These are phyloP conservation scores for Lycium barbarum DNA, from an alignment of 257 asterid genomes.

Conservation along the genomic window DNA sequence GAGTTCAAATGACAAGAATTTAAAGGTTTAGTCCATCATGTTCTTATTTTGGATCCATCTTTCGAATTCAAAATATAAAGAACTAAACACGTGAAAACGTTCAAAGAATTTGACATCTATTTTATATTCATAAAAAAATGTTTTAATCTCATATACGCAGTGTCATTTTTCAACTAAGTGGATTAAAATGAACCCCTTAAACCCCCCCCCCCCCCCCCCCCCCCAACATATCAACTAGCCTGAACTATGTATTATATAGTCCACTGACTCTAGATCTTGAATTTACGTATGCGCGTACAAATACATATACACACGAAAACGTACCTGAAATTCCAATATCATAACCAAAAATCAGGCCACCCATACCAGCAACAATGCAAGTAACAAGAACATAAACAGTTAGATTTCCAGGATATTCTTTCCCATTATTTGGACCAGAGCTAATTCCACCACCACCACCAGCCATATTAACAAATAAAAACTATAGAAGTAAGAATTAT, in stretches of 20 bases:
- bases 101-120: too few species aligned
- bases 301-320: not conserved
- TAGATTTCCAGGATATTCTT: constrained; percentile 75
- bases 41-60: not conserved
- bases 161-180: too few species aligned
- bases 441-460: constrained; percentile 87
- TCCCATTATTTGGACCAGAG: constrained; percentile 48
- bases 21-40: not conserved
- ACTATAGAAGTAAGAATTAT: not conserved
- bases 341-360: constrained; percentile 88
- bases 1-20: not conserved
- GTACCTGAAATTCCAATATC: constrained; percentile 90
- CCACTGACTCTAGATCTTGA: not conserved
- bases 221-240: too few species aligned
- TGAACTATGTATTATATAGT: too few species aligned
- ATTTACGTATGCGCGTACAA: not conserved
- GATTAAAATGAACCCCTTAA: too few species aligned
- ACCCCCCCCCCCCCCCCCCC: too few species aligned
- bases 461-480: constrained; percentile 55
- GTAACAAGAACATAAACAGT: constrained; percentile 69
- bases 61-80: too few species aligned
- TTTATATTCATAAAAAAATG: too few species aligned
- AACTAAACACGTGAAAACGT: too few species aligned
- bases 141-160: too few species aligned
- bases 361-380: constrained; percentile 91